Evolutionary conservation across 805 yeast genomes (phyloP).

Genomic region (Zygosaccharomyces kombuchaensis): DNA sequence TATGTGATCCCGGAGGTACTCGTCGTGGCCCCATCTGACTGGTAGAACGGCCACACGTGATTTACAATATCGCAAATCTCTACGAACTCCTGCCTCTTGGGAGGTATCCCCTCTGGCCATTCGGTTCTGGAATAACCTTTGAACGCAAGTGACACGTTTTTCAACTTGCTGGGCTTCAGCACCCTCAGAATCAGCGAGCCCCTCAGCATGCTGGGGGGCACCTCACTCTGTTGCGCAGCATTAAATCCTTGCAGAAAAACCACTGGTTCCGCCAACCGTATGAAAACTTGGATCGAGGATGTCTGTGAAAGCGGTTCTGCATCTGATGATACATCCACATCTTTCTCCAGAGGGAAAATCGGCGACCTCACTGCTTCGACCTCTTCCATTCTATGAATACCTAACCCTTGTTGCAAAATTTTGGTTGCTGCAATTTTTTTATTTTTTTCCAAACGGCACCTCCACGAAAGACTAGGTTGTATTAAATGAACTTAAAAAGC

Average conservation of each 20-base stretch:
- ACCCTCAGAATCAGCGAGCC: constrained; percentile 73
- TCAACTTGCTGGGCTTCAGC: constrained; percentile 66
- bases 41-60: constrained; percentile 91
- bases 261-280: constrained; percentile 74
- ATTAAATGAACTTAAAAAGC: no score
- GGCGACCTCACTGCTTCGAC: constrained; percentile 38
- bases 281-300: constrained; percentile 61
- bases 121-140: constrained; percentile 74
- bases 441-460: no score
- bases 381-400: constrained; percentile 13
- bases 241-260: constrained; percentile 81
- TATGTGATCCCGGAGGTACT: constrained; percentile 5
- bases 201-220: constrained; percentile 75
- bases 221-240: constrained; percentile 52
- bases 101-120: constrained; percentile 99
- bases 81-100: constrained; percentile 60
- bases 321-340: constrained; percentile 40
- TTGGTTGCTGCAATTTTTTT: no score
- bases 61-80: constrained; percentile 65
- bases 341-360: constrained; percentile 48
- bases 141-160: constrained; percentile 55
- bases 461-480: no score
- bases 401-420: no score
- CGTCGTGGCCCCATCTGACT: constrained; percentile 39
- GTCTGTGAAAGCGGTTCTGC: constrained; percentile 54